Base-by-base conservation (phyloP, 352 stramenopile genomes). In the Globisporangium uncinulatum region DNA sequence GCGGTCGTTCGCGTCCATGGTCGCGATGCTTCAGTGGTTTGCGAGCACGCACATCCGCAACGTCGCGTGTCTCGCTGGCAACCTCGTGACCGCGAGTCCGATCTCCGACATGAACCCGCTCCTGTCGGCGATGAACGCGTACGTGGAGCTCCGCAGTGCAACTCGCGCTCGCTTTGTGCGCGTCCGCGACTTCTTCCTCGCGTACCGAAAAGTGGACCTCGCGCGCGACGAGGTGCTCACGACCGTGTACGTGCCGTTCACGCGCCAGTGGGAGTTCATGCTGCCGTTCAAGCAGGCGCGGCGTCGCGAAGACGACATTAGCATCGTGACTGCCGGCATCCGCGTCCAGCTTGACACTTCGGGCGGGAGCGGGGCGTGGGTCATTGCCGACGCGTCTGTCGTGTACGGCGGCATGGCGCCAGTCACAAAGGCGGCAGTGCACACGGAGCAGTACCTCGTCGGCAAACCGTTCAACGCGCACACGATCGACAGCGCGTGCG, bases 101-200 rank as follows among this genome's bases (percentile, higher is more conserved):
- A 99, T 98, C 62, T 98, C 88, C 19, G 96, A 99, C 66, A 98
- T 99, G 94, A 98, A 98, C 66, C 95, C 96, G 5, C 64, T 98
- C 20, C 76, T 99, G n/a, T 80, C 87, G 29, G 76, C 79, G 1
- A 91, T 96, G 81, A 83, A 86, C 68, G 73, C 80, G 53, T 84
- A 76, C 20, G 71, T 94, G 7, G 76, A 92, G 36, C 57, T 94
- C 24, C 71, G 67, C 43, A 84, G 69, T 1, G 50, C 61, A 0
- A 58, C 63, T 14, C 57, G 57, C 1, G 55, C 63, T 51, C 70
- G 79, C 57, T 83, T 75, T 13, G 69, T 81, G 0, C 61, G 74
- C 10, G 89, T 98, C 13, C 77, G 80, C 4, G 89, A 98, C 24
- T 99, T 98, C 67, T 98, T 99, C 60, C 51, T 98, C 3, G 79